Evolutionary conservation across 257 asterid species (phyloP).

Genomic region (Avicennia marina): DNA sequence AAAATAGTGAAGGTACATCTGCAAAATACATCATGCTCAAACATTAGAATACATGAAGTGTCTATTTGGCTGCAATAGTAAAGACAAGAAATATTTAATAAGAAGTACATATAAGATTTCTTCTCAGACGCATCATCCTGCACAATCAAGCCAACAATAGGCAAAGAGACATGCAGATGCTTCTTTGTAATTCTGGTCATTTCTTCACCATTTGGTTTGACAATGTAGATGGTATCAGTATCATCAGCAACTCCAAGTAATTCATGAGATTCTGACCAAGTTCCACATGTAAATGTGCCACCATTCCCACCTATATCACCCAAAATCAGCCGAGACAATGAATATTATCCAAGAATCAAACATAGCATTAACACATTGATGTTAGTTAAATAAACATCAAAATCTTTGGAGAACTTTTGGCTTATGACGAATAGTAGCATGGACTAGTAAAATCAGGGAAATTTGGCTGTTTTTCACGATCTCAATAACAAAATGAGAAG

Average conservation of each 20-base stretch:
- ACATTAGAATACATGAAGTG: conserved; percentile 10
- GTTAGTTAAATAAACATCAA: not conserved
- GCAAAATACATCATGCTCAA: conserved; percentile 29
- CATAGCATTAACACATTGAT: conserved; percentile 7
- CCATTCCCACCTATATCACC: conserved; percentile 52
- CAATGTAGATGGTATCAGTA: conserved; percentile 53
- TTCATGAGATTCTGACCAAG: conserved; percentile 95
- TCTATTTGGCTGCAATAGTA: conserved; percentile 20
- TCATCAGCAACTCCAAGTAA: conserved; percentile 89
- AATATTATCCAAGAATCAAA: conserved; percentile 15
- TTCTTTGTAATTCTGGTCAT: conserved; percentile 70
- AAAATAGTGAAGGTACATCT: conserved; percentile 83
- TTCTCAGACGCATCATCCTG: conserved; percentile 50
- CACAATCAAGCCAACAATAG: conserved; percentile 70
- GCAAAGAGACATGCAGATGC: conserved; percentile 55
- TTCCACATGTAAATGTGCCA: conserved; percentile 55
- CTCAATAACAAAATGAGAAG: conserved; percentile 7
- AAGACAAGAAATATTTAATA: conserved; percentile 9
- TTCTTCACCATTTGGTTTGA: conserved; percentile 89
- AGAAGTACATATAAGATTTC: conserved; percentile 68
- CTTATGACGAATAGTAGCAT: not conserved
- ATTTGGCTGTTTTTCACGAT: conserved; percentile 4
- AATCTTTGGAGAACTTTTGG: not conserved
- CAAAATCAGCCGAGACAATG: conserved; percentile 21
- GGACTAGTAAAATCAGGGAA: not conserved